phyloP scores from a whole-genome alignment of 352 stramenopile genomes.

The Halophytophthora polymorphica region DNA sequence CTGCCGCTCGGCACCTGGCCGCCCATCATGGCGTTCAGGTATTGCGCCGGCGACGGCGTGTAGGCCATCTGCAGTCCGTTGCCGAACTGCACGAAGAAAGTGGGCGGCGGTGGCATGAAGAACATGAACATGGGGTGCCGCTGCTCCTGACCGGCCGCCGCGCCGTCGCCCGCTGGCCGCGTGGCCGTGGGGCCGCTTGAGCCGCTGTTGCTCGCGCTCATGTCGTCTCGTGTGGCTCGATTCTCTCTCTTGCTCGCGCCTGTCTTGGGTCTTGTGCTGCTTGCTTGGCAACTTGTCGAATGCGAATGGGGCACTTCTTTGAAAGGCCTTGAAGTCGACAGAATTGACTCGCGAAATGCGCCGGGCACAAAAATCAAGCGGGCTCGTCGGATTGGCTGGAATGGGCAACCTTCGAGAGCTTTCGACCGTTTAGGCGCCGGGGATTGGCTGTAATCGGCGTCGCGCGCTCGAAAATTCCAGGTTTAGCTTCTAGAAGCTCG shows the following conservation, averaged over 20 bases:
- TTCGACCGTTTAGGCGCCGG: slow-evolving; percentile 13
- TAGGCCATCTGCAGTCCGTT: slow-evolving; percentile 50
- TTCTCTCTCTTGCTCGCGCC: neutral
- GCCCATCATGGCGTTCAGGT: slow-evolving; percentile 39
- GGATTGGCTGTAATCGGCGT: slow-evolving; percentile 18
- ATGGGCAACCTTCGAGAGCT: slow-evolving; percentile 5
- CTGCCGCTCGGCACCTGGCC: slow-evolving; percentile 22
- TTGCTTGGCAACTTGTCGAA: slow-evolving; percentile 26
- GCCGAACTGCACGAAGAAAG: slow-evolving; percentile 56
- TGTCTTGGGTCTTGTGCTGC: slow-evolving; percentile 8
- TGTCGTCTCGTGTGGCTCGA: slow-evolving; percentile 12
- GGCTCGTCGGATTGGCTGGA: too few relatives aligned
- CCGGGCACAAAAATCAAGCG: neutral
- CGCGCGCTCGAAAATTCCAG: too few relatives aligned
- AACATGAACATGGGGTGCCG: slow-evolving; percentile 35
- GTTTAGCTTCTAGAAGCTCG: too few relatives aligned
- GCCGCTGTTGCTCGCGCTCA: slow-evolving; percentile 20
- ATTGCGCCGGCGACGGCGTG: slow-evolving; percentile 35
- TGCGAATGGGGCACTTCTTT: neutral
- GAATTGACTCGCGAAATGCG: too few relatives aligned
- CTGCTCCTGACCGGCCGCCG: slow-evolving; percentile 6
- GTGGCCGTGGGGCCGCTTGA: slow-evolving; percentile 17
- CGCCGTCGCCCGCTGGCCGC: slow-evolving; percentile 1
- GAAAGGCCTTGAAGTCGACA: too few relatives aligned
- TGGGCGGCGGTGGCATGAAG: slow-evolving; percentile 58